Conservation (phyloP, 2,329 filamentous ascomycete genomes). For the Lomentospora prolificans region DNA sequence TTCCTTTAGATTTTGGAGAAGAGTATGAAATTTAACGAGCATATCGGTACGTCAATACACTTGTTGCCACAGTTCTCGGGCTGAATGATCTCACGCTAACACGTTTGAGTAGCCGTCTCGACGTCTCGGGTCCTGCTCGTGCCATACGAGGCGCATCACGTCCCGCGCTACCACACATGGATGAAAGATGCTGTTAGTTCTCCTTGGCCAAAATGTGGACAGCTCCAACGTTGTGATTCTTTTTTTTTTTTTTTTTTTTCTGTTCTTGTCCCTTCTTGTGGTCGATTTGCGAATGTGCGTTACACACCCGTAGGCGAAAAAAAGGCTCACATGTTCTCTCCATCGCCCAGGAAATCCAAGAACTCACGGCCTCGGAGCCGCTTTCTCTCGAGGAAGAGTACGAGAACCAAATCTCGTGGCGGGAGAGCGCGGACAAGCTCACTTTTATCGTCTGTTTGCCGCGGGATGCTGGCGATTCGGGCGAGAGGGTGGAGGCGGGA, state of each 20-base stretch:
- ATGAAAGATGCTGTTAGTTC: slow-evolving; percentile 66
- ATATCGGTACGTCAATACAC: no score
- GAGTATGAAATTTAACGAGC: slow-evolving; percentile 5
- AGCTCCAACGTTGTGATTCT: no score
- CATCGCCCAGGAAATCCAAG: slow-evolving; percentile 54
- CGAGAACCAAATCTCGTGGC: slow-evolving; percentile 84
- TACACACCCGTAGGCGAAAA: no score
- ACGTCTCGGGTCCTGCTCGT: slow-evolving; percentile 63
- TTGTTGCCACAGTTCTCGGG: no score
- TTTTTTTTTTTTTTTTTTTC: neutral
- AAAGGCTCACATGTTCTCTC: no score
- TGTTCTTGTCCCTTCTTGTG: no score
- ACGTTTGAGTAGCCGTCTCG: slow-evolving; percentile 47
- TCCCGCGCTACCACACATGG: slow-evolving; percentile 77
- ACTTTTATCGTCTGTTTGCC: slow-evolving; percentile 78
- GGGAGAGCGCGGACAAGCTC: slow-evolving; percentile 70
- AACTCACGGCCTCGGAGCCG: slow-evolving; percentile 79
- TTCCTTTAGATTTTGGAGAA: no score
- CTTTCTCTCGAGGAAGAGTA: slow-evolving; percentile 75
- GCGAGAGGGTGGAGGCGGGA: slow-evolving; percentile 19
- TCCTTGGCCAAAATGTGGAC: neutral
- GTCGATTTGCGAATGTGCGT: no score
- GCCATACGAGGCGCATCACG: slow-evolving; percentile 75
- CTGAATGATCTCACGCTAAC: no score
- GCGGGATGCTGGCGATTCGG: slow-evolving; percentile 6